Evolutionary conservation across 208 protist species (phyloP), one percentile per base, ranked within the genome.

Genomic region (Leptomonas seymouri): DNA sequence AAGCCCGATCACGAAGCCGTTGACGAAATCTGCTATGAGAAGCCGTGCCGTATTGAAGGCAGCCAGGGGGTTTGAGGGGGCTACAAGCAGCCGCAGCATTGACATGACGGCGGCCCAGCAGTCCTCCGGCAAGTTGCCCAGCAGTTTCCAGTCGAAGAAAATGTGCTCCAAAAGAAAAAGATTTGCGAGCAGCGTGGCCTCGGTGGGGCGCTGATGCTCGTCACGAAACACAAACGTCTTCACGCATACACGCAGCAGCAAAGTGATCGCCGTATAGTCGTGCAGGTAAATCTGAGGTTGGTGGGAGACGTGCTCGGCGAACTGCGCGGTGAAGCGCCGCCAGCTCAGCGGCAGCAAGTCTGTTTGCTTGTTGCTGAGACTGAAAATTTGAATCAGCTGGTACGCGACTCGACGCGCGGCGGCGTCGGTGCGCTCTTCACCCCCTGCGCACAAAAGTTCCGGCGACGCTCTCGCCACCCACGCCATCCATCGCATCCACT

Each of bases 1-100:
- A 15, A 93, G 60, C 25, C 85, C 85, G 20, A 78, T 80, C 1
- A 93, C 58, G 63, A 91, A 91, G 20, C 87, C 85, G 63, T 87
- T 86, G 5, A 91, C 61, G 46, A 91, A 89, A 59, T 87, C 81
- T 0, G 78, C 78, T 1, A 42, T 61, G 5, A 67, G 71, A 16
- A 93, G 71, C 18, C 84, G 87, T n/a, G 61, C 42, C 8, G 78
- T 79, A 56, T 93, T 93, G 45, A 89, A 28, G 20, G n/a, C 65
- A 21, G 54, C 57, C 59, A 80, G 78, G 3, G 78, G 50, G 62
- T 89, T 91, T 0, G 54, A 68, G 16, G 51, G 55, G 3, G 63
- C 55, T 3, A 93, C 63, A 41, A 89, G 50, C 55, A 71, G 55
- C 66, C 56, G 68, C 42, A 93, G 50, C 21, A 42, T 44, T 20